Evolutionary conservation across 2,329 filamentous ascomycete species (phyloP).

Genomic region (Alternaria rosae): DNA sequence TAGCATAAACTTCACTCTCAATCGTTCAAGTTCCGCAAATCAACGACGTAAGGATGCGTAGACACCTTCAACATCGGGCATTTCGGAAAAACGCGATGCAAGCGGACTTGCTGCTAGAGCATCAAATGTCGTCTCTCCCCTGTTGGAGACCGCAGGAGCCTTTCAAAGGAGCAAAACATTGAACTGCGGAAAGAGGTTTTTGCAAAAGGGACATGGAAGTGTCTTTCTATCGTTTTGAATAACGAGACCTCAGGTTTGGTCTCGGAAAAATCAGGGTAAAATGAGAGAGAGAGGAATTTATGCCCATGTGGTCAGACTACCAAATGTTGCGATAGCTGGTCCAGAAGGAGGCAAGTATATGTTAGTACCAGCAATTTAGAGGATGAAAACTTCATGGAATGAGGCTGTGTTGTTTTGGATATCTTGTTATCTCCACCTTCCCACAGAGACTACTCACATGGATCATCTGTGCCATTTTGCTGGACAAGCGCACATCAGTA

Average conservation of each 20-base stretch:
- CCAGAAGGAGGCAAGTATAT: background rate
- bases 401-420: background rate
- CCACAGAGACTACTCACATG: background rate
- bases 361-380: too few relatives aligned
- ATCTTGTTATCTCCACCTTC: background rate
- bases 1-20: too few relatives aligned
- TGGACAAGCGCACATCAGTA: background rate
- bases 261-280: background rate
- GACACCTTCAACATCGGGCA: background rate
- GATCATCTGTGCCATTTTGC: background rate
- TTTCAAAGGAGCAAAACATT: background rate
- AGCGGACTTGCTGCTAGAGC: background rate
- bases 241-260: background rate
- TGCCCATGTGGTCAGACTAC: background rate
- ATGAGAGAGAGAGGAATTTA: background rate
- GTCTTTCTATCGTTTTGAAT: background rate
- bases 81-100: background rate
- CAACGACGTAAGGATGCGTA: accelerated
- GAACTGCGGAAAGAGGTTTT: background rate
- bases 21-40: background rate
- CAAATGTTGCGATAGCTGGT: background rate
- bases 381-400: background rate
- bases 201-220: background rate
- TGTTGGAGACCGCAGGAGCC: background rate
- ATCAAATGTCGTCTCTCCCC: background rate